Conservation (phyloP, 805 yeast species). For the Brettanomyces naardenensis region DNA sequence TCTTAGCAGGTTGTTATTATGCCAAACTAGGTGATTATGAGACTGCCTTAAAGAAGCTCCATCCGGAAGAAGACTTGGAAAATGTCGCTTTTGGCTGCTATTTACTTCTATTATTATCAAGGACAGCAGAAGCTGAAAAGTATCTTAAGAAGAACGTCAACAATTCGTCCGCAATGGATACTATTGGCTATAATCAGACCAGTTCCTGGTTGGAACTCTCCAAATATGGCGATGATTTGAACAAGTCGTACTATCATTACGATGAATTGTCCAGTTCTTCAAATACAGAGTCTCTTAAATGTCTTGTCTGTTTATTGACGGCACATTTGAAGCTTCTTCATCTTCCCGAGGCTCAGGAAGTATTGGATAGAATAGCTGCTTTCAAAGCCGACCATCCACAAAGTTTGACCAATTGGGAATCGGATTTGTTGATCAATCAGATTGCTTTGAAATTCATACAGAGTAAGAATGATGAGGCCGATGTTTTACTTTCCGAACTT, state of each 20-base stretch:
- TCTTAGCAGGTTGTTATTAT: constrained; percentile 13
- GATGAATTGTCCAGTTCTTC: constrained; percentile 72
- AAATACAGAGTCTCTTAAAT: constrained; percentile 32
- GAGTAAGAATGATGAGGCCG: constrained; percentile 26
- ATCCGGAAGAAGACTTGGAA: constrained; percentile 26
- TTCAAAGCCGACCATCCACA: constrained; percentile 6
- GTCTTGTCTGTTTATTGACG: constrained; percentile 57
- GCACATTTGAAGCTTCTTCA: constrained; percentile 74
- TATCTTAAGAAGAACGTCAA: background rate
- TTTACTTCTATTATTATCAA: constrained; percentile 32
- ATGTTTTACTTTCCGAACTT: constrained; percentile 26
- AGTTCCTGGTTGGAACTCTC: constrained; percentile 53
- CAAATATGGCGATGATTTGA: constrained; percentile 29
- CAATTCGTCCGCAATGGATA: constrained; percentile 42
- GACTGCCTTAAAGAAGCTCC: constrained; percentile 31
- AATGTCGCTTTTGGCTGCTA: constrained; percentile 31
- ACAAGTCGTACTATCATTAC: constrained; percentile 51
- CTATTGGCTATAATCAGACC: constrained; percentile 65
- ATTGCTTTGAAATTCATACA: constrained; percentile 54
- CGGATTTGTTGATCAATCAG: constrained; percentile 54
- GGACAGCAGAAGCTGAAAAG: constrained; percentile 32
- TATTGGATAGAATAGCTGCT: constrained; percentile 35
- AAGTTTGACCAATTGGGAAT: constrained; percentile 19
- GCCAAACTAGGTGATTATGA: constrained; percentile 31
- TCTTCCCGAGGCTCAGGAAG: constrained; percentile 73